Evolutionary conservation across 2,329 filamentous ascomycete species (phyloP).

Genomic region (Didymella pinodella): DNA sequence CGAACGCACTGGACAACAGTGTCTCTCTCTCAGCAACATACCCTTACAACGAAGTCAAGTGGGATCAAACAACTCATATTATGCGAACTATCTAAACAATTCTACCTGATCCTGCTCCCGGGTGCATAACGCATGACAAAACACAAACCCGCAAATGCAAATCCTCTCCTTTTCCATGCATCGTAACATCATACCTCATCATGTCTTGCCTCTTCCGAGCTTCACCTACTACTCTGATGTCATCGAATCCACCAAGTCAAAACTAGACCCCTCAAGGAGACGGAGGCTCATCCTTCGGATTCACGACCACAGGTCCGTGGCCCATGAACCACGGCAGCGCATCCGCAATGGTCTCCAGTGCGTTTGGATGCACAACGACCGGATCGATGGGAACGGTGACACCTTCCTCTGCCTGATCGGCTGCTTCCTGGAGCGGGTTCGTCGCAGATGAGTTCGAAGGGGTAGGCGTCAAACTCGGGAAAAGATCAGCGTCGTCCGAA

Average conservation of each 20-base stretch:
- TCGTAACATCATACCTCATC: slow-evolving; percentile 1
- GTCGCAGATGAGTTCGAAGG: background rate
- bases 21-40: background rate
- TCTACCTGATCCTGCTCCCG: too few species aligned
- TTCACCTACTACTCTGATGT: too few species aligned
- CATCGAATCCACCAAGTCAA: too few species aligned
- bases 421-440: slow-evolving; percentile 15
- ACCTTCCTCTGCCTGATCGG: slow-evolving; percentile 5
- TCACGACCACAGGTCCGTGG: background rate
- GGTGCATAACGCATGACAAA: too few species aligned
- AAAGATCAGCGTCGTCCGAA: too few species aligned
- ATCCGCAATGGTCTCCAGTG: slow-evolving; percentile 9
- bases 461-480: background rate
- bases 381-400: slow-evolving; percentile 1
- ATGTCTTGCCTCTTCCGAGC: too few species aligned
- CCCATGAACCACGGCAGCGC: slow-evolving; percentile 12
- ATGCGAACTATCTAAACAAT: slow-evolving; percentile 4
- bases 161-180: slow-evolving; percentile 1
- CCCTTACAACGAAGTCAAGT: background rate
- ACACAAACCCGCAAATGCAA: background rate
- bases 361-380: background rate
- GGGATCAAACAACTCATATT: background rate
- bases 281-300: background rate
- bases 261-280: background rate
- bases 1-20: background rate